Evolutionary conservation across 2,329 filamentous ascomycete genomes (phyloP), one percentile per base, ranked within the genome.

Genomic region (Colletotrichum spaethianum): DNA sequence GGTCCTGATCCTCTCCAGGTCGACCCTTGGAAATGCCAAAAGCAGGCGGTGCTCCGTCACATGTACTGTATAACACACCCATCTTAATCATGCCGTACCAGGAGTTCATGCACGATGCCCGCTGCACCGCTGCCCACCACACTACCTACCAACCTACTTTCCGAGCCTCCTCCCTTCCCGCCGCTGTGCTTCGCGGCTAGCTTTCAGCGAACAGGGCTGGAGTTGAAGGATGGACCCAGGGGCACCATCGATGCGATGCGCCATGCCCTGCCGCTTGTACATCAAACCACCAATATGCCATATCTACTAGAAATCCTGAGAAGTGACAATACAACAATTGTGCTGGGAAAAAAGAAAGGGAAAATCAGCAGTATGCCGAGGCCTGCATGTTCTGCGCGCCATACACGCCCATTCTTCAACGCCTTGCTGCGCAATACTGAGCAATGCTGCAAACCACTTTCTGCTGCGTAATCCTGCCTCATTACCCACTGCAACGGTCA

Each of bases 81-180:
- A 36, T 73, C 60, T 59, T 59, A 53, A 52, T 52, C 69, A 69
- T 70, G 72, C 64, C 48, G 69, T 73, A 71, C 63, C 69, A 74
- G 72, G 64, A 72, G 72, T 73, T 74, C 72, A 74, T 74, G 72
- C 72, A 74, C 69, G 69, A 69, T 72, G 69, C 65, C 69, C 69
- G 65, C 67, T 70, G 62, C 56, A 63, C 63, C 63, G 68, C 68
- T 42, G 56, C 63, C 42, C 57, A 46, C 53, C 23, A 14, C 67
- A 42, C 50, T 52, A 57, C 60, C n/a, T 26, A 50, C n/a, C 52
- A 36, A 56, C 66, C 50, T 59, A 44, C 40, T 33, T 62, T 52
- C 57, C 52, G 59, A 72, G 57, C 44, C 53, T 72, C 31, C 42
- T 63, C 44, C 46, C 42, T 44, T 63, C 44, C 65, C 64, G 38